phyloP scores from a whole-genome alignment of 2,329 filamentous ascomycete species.

The Aureobasidium sp. region DNA sequence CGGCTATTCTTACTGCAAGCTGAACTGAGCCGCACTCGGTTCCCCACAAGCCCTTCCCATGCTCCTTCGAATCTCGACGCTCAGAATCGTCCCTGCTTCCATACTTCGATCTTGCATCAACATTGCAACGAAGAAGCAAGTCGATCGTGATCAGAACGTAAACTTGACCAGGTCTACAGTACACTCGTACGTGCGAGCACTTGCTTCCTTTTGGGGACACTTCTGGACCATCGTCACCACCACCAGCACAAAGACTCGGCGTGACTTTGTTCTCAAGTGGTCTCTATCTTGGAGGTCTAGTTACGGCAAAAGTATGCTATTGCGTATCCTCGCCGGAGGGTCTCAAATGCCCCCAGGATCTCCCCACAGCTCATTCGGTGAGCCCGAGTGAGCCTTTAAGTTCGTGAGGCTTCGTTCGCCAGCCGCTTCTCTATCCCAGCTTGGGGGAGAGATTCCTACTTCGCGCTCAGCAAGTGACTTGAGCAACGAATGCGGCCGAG shows the following conservation, averaged over 20 bases:
- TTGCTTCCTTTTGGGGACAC: too few species aligned
- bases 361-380: background rate
- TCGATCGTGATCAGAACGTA: background rate
- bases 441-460: background rate
- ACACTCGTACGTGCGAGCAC: too few species aligned
- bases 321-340: too few species aligned
- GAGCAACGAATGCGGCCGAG: too few species aligned
- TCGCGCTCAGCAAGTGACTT: too few species aligned
- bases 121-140: background rate
- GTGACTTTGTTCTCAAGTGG: too few species aligned
- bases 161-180: background rate
- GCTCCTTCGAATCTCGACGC: background rate
- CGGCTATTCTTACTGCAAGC: background rate
- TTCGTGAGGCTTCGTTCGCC: background rate
- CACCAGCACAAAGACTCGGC: too few species aligned
- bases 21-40: background rate
- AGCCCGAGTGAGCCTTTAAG: background rate
- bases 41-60: background rate
- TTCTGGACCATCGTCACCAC: too few species aligned
- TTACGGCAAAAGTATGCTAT: too few species aligned
- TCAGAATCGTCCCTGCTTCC: background rate
- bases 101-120: background rate
- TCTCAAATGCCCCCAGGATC: background rate
- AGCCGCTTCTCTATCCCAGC: background rate
- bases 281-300: too few species aligned